phyloP scores from a whole-genome alignment of 2,329 filamentous ascomycete species.

The Sporothrix pallida region DNA sequence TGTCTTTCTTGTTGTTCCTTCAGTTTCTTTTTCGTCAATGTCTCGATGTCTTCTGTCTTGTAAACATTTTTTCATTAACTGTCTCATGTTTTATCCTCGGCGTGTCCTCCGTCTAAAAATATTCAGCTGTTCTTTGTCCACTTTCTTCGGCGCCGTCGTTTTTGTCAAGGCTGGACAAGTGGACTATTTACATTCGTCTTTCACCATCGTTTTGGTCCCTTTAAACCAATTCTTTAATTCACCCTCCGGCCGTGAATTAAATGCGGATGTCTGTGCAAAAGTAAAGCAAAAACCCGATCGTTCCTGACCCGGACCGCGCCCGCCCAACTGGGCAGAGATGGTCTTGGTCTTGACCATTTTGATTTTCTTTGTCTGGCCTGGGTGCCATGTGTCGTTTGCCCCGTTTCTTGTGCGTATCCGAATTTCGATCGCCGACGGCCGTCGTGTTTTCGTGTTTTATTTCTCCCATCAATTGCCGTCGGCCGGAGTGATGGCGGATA shows the following conservation, averaged over 20 bases:
- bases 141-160: background rate
- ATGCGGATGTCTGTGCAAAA: constrained; percentile 12
- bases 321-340: background rate
- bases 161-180: background rate
- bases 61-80: background rate
- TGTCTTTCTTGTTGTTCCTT: background rate
- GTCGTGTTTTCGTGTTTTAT: background rate
- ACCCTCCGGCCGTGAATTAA: too few species aligned
- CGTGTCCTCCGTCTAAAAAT: background rate
- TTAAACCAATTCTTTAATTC: background rate
- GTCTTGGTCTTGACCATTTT: background rate
- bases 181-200: constrained; percentile 2
- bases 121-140: background rate
- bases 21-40: constrained; percentile 6
- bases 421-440: background rate
- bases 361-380: too few species aligned
- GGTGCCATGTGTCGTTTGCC: background rate
- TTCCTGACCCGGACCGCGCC: background rate
- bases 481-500: background rate
- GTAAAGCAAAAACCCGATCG: background rate
- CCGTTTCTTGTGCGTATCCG: background rate
- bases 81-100: background rate
- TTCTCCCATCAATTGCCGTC: background rate
- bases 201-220: background rate
- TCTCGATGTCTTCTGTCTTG: background rate